phyloP scores from a whole-genome alignment of 139 green algal species.

The Chlorella sp. region DNA sequence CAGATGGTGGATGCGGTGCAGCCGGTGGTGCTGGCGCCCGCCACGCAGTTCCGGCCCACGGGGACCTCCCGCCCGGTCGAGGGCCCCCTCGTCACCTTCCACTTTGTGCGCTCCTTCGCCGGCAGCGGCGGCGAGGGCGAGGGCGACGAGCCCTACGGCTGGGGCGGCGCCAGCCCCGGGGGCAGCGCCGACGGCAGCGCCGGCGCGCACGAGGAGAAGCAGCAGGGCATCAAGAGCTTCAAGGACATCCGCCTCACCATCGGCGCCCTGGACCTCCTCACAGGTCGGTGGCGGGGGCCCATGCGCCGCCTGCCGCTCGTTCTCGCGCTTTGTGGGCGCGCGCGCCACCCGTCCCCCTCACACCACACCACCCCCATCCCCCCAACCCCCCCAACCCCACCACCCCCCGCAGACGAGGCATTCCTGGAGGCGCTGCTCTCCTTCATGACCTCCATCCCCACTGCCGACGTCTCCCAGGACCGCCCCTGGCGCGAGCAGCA shows the following conservation, averaged over 20 bases:
- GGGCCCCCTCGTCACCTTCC: constrained; percentile 49
- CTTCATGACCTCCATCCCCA: constrained; percentile 73
- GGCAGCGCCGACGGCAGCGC: not conserved
- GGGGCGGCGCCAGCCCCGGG: too few relatives aligned
- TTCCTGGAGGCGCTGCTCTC: constrained; percentile 78
- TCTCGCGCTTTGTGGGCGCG: too few relatives aligned
- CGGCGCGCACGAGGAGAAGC: constrained; percentile 4
- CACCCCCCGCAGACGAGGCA: constrained; percentile 53
- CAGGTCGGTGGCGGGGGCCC: too few relatives aligned
- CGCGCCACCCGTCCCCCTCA: not conserved
- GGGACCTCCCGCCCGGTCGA: not conserved
- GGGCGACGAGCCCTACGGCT: not conserved
- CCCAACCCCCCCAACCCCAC: not conserved
- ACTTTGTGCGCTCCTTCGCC: constrained; percentile 35
- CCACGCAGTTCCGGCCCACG: constrained; percentile 25
- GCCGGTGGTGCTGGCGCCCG: constrained; percentile 78
- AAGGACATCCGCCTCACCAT: constrained; percentile 63
- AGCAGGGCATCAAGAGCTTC: constrained; percentile 75
- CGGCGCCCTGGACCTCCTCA: too few relatives aligned
- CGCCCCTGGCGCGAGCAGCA: constrained; percentile 66
- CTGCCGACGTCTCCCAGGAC: constrained; percentile 74
- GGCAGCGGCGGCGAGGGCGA: not conserved
- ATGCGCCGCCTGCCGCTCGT: too few relatives aligned
- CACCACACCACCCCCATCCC: not conserved
- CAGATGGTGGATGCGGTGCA: constrained; percentile 81